Conservation (phyloP, 495 filamentous ascomycete genomes). For the Talaromyces stipitatus region DNA sequence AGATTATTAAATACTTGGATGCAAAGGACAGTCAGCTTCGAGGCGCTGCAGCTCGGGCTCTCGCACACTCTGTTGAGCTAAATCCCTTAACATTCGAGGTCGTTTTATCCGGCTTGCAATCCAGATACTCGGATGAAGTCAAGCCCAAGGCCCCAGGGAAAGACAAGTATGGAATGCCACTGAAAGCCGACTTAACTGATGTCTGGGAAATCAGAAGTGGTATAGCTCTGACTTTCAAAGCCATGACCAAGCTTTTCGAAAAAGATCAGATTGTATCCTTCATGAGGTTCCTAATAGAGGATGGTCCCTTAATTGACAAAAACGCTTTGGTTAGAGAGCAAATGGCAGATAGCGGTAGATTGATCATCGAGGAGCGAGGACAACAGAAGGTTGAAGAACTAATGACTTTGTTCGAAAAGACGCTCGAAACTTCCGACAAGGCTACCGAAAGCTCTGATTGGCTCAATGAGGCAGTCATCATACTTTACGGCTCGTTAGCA, state of each 20-base stretch:
- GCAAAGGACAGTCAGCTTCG: slow-evolving; percentile 71
- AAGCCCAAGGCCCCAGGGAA: slow-evolving; percentile 74
- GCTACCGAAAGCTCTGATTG: slow-evolving; percentile 69
- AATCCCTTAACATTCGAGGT: slow-evolving; percentile 48
- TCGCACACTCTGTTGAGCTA: slow-evolving; percentile 62
- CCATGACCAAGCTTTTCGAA: slow-evolving; percentile 62
- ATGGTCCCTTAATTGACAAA: slow-evolving; percentile 74
- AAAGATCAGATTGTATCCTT: slow-evolving; percentile 64
- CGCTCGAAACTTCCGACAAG: slow-evolving; percentile 73
- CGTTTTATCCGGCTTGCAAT: slow-evolving; percentile 54
- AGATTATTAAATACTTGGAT: slow-evolving; percentile 71
- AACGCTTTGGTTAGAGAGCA: slow-evolving; percentile 68
- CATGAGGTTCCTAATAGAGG: slow-evolving; percentile 74
- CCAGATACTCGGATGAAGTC: slow-evolving; percentile 65
- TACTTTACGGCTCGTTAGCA: slow-evolving; percentile 90
- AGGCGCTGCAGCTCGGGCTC: slow-evolving; percentile 70
- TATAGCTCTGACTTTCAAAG: slow-evolving; percentile 76
- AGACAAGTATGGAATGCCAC: slow-evolving; percentile 89
- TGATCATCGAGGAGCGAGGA: slow-evolving; percentile 71
- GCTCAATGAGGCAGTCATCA: slow-evolving; percentile 93
- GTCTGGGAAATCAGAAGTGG: slow-evolving; percentile 88
- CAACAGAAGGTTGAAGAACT: slow-evolving; percentile 75
- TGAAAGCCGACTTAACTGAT: slow-evolving; percentile 73
- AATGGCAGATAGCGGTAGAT: slow-evolving; percentile 89
- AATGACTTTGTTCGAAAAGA: slow-evolving; percentile 83